These are phyloP conservation scores for Apiotrichum mycotoxinovorans DNA, from an alignment of 1,284 basidiomycete genomes.

Conservation along the genomic window DNA sequence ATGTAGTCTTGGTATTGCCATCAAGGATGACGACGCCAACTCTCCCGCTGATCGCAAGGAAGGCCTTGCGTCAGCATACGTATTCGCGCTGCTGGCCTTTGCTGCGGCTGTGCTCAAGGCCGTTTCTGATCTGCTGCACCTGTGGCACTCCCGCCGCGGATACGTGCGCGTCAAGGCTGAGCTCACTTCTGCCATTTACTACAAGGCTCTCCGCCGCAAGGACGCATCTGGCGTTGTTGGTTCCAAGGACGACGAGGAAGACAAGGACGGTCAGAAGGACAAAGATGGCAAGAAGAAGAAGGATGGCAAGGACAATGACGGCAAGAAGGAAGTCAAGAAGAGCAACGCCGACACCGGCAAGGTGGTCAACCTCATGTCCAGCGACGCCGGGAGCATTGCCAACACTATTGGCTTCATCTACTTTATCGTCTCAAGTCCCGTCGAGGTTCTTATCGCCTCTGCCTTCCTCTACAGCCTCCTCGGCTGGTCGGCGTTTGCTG, in stretches of 20 bases:
- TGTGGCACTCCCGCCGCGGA: conserved; percentile 73
- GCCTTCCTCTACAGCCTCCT: conserved; percentile 76
- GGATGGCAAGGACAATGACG: conserved; percentile 25
- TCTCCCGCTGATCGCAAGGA: not conserved
- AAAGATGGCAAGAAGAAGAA: not conserved
- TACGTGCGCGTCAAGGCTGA: conserved; percentile 65
- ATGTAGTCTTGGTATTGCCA: not conserved
- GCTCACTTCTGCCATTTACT: conserved; percentile 75
- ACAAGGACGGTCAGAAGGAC: conserved; percentile 1
- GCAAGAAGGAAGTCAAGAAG: conserved; percentile 45
- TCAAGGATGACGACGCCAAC: not conserved
- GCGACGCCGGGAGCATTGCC: conserved; percentile 37
- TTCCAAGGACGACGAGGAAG: conserved; percentile 52
- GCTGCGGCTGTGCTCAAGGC: conserved; percentile 59
- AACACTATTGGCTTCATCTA: conserved; percentile 38
- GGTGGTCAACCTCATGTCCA: conserved; percentile 54
- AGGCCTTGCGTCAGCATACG: conserved; percentile 56
- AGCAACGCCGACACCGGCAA: conserved; percentile 51
- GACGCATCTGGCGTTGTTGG: conserved; percentile 75
- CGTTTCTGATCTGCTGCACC: conserved; percentile 68
- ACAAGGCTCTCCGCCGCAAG: conserved; percentile 79
- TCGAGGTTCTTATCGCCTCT: conserved; percentile 74
- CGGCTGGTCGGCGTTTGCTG: conserved; percentile 77
- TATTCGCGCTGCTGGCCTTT: conserved; percentile 68
- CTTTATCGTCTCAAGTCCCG: conserved; percentile 63